Base-by-base conservation (phyloP, 75 land plant genomes). In the Ceratopteris richardii region DNA sequence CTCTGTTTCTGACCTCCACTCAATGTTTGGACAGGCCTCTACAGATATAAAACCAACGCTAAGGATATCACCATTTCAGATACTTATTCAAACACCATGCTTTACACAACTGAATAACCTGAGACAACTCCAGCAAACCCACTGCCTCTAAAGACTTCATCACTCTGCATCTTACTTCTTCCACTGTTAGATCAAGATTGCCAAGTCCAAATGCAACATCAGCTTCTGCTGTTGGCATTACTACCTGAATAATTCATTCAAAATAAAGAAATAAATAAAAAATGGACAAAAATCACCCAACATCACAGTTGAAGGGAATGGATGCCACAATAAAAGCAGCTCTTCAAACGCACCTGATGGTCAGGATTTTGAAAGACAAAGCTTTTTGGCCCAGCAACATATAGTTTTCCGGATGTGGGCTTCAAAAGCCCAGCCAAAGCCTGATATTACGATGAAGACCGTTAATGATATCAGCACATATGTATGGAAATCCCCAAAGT, bases 181-280 rank as follows among this genome's bases (percentile, higher is more conserved):
- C 92, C 36, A 23, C 36, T 9, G 79, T 62, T 36, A 95, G 50
- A 37, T 82, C 53, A 21, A 77, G 70, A 21, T 74, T 78, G 28
- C 98, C 99, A 64, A 95, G 88, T 56, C 99, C 99, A 74, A 90
- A 95, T 22, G 99, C 91, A 51, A 90, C 96, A 77, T 95, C 99
- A 25, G 88, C 86, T 82, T 86, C 96, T 10, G 82, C 99, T 12
- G 99, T 95, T 3, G 99, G 99, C 98, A 94, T 90, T 31, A 94
- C 85, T 42, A 94, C 98, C 97, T 91, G 59, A 26, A 53, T 14
- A 63, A 31, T n/a, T n/a, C n/a, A n/a, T n/a, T n/a, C n/a, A n/a
- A n/a, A n/a, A n/a, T n/a, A n/a, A n/a, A n/a, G n/a, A n/a, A n/a
- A n/a, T n/a, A n/a, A n/a, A n/a, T n/a, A n/a, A n/a, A n/a, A n/a